phyloP scores from a whole-genome alignment of 2,329 filamentous ascomycete species.

The Tolypocladium capitatum region DNA sequence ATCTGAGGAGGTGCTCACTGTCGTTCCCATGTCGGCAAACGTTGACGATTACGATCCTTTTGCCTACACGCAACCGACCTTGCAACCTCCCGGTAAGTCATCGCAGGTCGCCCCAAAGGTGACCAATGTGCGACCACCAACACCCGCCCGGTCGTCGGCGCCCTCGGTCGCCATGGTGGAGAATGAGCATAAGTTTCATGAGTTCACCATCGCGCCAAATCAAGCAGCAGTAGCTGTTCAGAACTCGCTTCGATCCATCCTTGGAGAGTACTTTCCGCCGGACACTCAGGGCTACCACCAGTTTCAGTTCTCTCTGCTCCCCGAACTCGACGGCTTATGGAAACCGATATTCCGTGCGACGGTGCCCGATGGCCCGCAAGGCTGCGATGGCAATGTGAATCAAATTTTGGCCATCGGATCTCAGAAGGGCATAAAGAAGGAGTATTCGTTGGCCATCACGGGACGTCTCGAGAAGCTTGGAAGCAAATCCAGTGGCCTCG shows the following conservation, averaged over 20 bases:
- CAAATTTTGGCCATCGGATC: conserved; percentile 47
- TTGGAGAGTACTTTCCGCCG: conserved; percentile 36
- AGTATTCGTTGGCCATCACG: conserved; percentile 33
- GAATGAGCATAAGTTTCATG: conserved; percentile 28
- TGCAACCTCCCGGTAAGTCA: conserved; percentile 11
- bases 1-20: neutral
- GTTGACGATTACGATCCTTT: conserved; percentile 36
- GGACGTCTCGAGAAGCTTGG: conserved; percentile 43
- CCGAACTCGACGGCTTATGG: conserved; percentile 38
- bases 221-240: conserved; percentile 41
- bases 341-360: conserved; percentile 33
- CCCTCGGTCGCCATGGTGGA: conserved; percentile 12
- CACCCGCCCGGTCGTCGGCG: conserved; percentile 29
- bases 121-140: conserved; percentile 23
- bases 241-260: conserved; percentile 40
- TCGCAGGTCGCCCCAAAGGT: conserved; percentile 9
- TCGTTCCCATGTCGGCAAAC: neutral
- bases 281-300: conserved; percentile 33
- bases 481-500: conserved; percentile 32
- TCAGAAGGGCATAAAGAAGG: conserved; percentile 38
- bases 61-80: conserved; percentile 17
- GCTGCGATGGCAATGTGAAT: conserved; percentile 29
- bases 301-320: conserved; percentile 32
- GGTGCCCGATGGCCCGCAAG: conserved; percentile 13
- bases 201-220: conserved; percentile 25